Base-by-base conservation (phyloP, 2,329 filamentous ascomycete genomes). In the Zasmidium cellare region DNA sequence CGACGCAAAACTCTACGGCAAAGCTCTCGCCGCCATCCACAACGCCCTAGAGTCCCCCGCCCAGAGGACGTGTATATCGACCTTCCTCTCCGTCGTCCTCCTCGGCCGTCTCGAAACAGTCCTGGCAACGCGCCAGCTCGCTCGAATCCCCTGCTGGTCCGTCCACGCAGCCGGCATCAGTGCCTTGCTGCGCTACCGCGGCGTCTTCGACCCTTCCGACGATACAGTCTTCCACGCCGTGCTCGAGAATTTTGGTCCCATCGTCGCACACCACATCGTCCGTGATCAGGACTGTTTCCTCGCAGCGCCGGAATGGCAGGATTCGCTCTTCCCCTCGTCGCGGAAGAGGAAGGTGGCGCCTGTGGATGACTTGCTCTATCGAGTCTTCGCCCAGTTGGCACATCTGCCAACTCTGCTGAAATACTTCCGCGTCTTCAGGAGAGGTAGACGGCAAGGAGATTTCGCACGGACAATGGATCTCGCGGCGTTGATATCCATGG, bases 111-210 rank as follows among this genome's bases (percentile, higher is more conserved):
- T 53, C 5, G 38, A 46, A 41, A 53, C 51, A 28, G 51, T 46
- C 3, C 41, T 53, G 16, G 20, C 44, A 1, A 53, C 51, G 3
- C 23, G 44, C 24, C 23, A 41, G 16, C 18, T 53, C 16, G 38
- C 38, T 11, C 24, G 23, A 6, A 53, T 53, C 19, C 51, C 51
- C 6, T 53, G 51, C 28, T 53, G 51, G 51, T 52, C 50, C 12
- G 50, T 52, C 23, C 51, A 53, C 23, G 51, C 51, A 18, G 51
- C 35, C 3, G 51, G 51, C n/a, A 28, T 53, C 2, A 53, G 41
- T 19, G 41, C 45, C 2, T 31, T 53, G 14, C 22, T 53, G 3
- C 9, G 18, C 14, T 31, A 46, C 24, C 19, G 51, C 16, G 38
- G 51, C 24, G 41, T 35, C 9, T 19, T 31, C 16, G 51, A 47